phyloP scores from a whole-genome alignment of 441 rosid genomes.

The Raphanus hybrid region DNA sequence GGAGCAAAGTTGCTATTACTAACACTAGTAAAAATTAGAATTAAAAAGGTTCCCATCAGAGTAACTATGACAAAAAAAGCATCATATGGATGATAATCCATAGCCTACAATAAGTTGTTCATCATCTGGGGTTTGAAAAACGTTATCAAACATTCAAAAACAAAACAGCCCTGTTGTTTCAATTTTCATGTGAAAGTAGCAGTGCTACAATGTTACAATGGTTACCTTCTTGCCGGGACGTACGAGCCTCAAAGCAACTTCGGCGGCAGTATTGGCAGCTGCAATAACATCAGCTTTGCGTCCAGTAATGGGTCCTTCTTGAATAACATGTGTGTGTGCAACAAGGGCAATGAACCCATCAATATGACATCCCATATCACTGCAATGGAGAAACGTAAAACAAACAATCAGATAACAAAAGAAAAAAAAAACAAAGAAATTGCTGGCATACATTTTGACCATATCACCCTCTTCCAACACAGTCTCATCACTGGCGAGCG shows the following conservation, averaged over 20 bases:
- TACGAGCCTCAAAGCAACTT: constrained; percentile 97
- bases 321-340: constrained; percentile 86
- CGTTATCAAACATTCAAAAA: background rate
- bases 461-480: constrained; percentile 87
- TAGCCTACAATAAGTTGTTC: constrained; percentile 48
- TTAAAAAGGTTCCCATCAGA: constrained; percentile 50
- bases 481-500: constrained; percentile 79
- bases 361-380: constrained; percentile 97
- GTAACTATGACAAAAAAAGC: constrained; percentile 73
- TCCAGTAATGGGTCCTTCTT: constrained; percentile 71
- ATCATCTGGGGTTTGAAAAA: constrained; percentile 48
- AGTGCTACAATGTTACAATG: background rate
- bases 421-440: background rate
- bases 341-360: constrained; percentile 97
- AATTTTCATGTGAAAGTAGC: background rate
- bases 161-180: background rate
- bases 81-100: constrained; percentile 55
- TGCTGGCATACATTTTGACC: constrained; percentile 71
- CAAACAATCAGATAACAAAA: background rate
- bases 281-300: constrained; percentile 91
- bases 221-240: constrained; percentile 94
- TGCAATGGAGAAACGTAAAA: constrained; percentile 32
- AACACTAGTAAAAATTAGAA: background rate
- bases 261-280: constrained; percentile 96
- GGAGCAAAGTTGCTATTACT: background rate